These are phyloP conservation scores for Ilyonectria robusta DNA, from an alignment of 2,329 filamentous ascomycete species.

Conservation along the genomic window DNA sequence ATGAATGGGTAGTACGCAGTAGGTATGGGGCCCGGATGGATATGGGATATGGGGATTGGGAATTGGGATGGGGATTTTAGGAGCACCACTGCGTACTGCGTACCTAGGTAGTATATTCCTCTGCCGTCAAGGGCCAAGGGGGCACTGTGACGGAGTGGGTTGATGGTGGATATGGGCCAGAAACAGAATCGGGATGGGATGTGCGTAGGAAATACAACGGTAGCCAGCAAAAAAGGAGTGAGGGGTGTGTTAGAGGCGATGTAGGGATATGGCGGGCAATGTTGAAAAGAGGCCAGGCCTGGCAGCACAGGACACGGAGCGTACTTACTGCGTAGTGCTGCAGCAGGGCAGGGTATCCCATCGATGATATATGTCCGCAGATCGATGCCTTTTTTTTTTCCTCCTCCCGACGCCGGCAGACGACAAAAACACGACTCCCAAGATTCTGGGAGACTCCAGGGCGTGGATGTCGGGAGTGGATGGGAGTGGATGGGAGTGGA, in stretches of 20 bases:
- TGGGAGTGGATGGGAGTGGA: not conserved
- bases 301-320: not conserved
- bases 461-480: not conserved
- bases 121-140: slow-evolving; percentile 11
- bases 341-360: not conserved
- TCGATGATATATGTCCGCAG: not conserved
- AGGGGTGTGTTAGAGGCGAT: slow-evolving; percentile 29
- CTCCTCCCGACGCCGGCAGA: no score
- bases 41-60: slow-evolving; percentile 1
- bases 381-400: no score
- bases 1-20: not conserved
- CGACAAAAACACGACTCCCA: no score
- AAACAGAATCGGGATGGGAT: slow-evolving; percentile 22
- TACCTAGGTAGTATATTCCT: not conserved
- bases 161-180: slow-evolving; percentile 29
- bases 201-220: slow-evolving; percentile 5
- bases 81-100: not conserved
- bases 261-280: slow-evolving; percentile 28
- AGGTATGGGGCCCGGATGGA: not conserved
- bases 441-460: no score
- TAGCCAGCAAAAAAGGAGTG: slow-evolving; percentile 24
- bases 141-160: slow-evolving; percentile 19
- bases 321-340: slow-evolving; percentile 4
- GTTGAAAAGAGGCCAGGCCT: slow-evolving; percentile 7
- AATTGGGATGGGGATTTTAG: slow-evolving; percentile 10